A percentile compares a stretch with the other conserved stretches of the same genome.
Conservation (phyloP, 2,329 filamentous ascomycete species). For the Paecilomyces dactylethromorphus region DNA sequence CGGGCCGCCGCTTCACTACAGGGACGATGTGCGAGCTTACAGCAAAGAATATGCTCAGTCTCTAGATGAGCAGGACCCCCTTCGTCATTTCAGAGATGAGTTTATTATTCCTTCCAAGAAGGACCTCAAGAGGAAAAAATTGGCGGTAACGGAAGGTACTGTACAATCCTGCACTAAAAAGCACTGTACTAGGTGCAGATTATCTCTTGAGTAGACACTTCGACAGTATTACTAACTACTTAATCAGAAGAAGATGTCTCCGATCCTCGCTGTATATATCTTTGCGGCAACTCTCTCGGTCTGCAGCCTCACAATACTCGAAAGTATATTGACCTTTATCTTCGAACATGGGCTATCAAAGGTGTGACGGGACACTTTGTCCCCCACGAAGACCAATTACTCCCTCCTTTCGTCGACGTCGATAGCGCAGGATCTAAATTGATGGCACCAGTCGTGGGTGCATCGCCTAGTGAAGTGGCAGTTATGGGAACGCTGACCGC, state of each 20-base stretch:
- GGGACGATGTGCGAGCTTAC: slow-evolving; percentile 27
- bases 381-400: slow-evolving; percentile 58
- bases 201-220: neutral
- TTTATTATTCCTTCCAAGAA: slow-evolving; percentile 72
- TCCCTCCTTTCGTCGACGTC: slow-evolving; percentile 70
- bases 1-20: slow-evolving; percentile 21
- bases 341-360: slow-evolving; percentile 77
- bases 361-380: slow-evolving; percentile 81
- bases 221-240: neutral
- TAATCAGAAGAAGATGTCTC: slow-evolving; percentile 20
- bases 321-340: slow-evolving; percentile 62
- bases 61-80: slow-evolving; percentile 56
- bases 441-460: slow-evolving; percentile 69
- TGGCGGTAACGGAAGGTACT: slow-evolving; percentile 32
- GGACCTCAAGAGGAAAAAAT: slow-evolving; percentile 60
- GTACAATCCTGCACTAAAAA: neutral
- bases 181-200: neutral
- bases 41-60: slow-evolving; percentile 34
- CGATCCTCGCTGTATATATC: slow-evolving; percentile 60
- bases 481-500: slow-evolving; percentile 82
- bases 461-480: slow-evolving; percentile 65
- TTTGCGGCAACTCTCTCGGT: slow-evolving; percentile 85
- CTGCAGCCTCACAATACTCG: slow-evolving; percentile 67
- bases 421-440: slow-evolving; percentile 66
- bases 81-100: slow-evolving; percentile 57